Percentiles rank a stretch among this genome's conserved stretches.
Conservation (phyloP, 768 basidiomycete species). For the Podaxis sp. region DNA sequence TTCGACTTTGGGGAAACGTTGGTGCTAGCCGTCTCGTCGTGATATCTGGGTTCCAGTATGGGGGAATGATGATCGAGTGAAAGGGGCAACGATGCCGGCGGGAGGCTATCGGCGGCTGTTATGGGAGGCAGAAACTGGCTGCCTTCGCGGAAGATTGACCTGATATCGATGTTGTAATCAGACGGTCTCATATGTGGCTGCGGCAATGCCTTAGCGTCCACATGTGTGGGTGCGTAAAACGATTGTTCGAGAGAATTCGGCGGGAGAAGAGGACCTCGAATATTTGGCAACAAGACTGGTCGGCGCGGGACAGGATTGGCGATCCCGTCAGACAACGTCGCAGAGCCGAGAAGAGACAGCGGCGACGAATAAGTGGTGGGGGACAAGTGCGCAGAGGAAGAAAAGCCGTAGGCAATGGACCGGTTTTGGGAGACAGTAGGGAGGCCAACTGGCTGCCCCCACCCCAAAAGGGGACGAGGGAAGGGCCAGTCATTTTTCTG, state of each 20-base stretch:
- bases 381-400: neutral
- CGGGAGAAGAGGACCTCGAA: neutral
- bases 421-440: neutral
- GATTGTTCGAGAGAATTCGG: neutral
- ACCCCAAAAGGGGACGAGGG: neutral
- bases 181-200: neutral
- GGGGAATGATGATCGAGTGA: neutral
- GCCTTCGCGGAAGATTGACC: neutral
- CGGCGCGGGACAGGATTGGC: neutral
- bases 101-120: too few species aligned
- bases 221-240: neutral
- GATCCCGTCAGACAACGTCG: neutral
- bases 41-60: neutral
- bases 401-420: neutral
- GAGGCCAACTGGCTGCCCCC: too few species aligned
- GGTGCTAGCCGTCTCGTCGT: neutral
- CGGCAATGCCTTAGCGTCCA: neutral
- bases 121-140: neutral
- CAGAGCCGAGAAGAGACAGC: neutral
- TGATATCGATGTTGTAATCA: neutral
- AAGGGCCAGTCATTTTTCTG: neutral
- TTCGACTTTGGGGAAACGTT: neutral
- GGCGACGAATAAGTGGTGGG: neutral
- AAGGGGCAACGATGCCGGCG: neutral
- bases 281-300: neutral